Evolutionary conservation across 495 filamentous ascomycete species (phyloP), one percentile per base, ranked within the genome.

Genomic region (Annulohypoxylon stygium): DNA sequence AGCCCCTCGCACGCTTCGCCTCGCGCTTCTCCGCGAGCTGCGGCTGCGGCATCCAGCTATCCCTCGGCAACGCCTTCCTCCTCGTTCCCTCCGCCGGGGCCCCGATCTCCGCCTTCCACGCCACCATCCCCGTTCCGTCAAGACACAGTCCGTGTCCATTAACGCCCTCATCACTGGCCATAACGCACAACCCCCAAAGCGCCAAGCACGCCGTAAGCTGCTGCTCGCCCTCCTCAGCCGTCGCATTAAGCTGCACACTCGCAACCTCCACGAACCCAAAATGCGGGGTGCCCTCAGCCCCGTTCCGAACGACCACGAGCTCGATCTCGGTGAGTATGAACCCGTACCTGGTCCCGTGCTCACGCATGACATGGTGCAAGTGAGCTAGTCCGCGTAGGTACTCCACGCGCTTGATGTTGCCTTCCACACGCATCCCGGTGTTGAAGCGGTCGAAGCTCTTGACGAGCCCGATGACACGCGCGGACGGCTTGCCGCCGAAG

Each of bases 321-420:
- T 97, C 94, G 76, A 97, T 97, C 78, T 97, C 94, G 0, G 93
- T 97, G 63, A 97, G 89, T 76, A 97, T 95, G 84, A 97, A 97
- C 34, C 94, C 94, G 79, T 97, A 97, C 53, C 94, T 90, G 71
- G 93, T 95, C 66, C 91, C 91, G 80, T 97, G 93, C 81, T 96
- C 93, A 79, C 94, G 92, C 94, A 97, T 97, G 78, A 89, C 88
- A 50, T 90, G 88, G 79, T 97, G 94, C 30, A 97, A 83, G 67
- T 97, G 92, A 0, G 93, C 88, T 10, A 97, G 88, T 5, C 92
- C 92, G 36, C 92, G 88, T 8, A 97, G 89, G 81, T 97, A 97
- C 79, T 94, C 88, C 62, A 97, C 92, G 30, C 93, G 89, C 69
- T 92, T 89, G 79, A 91, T 86, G 51, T 93, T 91, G 41, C 88